phyloP scores from a whole-genome alignment of 352 stramenopile genomes.

The Labyrinthula sp. region DNA sequence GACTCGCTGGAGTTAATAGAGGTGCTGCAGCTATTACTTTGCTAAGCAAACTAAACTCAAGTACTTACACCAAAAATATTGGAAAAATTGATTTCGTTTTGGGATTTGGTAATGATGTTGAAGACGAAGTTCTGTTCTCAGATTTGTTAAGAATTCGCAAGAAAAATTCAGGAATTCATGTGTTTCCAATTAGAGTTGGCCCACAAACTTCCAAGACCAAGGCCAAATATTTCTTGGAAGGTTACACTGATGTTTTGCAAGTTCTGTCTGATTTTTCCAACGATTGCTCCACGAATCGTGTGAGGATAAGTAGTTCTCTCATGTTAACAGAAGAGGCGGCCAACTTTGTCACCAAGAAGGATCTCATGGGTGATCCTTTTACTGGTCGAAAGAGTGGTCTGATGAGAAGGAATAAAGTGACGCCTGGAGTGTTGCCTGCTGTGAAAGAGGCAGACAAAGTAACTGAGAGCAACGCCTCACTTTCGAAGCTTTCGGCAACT shows the following conservation, averaged over 20 bases:
- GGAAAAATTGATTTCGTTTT: slow-evolving; percentile 81
- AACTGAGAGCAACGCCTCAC: no score
- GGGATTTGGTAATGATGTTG: slow-evolving; percentile 87
- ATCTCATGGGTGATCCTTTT: no score
- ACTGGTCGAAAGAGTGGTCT: no score
- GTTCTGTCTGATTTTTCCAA: slow-evolving; percentile 13
- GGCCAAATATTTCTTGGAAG: slow-evolving; percentile 89
- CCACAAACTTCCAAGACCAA: slow-evolving; percentile 7
- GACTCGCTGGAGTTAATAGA: slow-evolving; percentile 91
- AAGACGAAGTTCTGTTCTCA: slow-evolving; percentile 92
- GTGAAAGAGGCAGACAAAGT: no score
- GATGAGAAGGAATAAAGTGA: no score
- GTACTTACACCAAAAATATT: background rate
- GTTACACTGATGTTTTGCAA: slow-evolving; percentile 39
- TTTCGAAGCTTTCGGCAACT: no score
- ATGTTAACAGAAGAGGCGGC: no score
- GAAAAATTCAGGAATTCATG: slow-evolving; percentile 1
- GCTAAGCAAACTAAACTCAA: slow-evolving; percentile 42
- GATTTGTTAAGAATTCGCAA: slow-evolving; percentile 32
- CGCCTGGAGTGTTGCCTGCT: no score
- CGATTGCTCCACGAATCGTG: slow-evolving; percentile 9
- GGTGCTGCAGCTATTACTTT: slow-evolving; percentile 83
- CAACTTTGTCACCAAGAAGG: no score
- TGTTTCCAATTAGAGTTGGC: slow-evolving; percentile 9
- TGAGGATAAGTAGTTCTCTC: no score